Conservation (phyloP, 192 early-diverging fungal species). For the Linnemannia exigua region DNA sequence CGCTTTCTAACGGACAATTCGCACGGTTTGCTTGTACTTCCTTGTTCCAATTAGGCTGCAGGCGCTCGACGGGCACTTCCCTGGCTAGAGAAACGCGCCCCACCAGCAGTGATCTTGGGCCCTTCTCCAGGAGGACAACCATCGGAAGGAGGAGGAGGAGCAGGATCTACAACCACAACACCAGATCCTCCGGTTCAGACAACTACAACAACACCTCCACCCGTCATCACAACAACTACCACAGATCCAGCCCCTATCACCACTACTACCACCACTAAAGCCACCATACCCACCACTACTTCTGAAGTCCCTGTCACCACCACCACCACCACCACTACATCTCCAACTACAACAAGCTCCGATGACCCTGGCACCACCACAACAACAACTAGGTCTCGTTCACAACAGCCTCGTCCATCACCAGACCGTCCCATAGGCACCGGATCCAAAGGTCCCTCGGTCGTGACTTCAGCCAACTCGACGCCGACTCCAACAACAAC, state of each 20-base stretch:
- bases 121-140: background rate
- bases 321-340: background rate
- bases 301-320: background rate
- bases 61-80: background rate
- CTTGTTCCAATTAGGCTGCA: background rate
- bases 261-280: background rate
- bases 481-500: slow-evolving; percentile 20
- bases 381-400: background rate
- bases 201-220: background rate
- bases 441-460: slow-evolving; percentile 1
- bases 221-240: background rate
- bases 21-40: background rate
- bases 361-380: background rate
- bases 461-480: background rate
- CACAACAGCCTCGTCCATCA: background rate
- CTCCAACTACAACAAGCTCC: slow-evolving; percentile 2
- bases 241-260: background rate
- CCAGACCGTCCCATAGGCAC: background rate
- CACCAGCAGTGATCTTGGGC: background rate
- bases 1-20: too few relatives aligned
- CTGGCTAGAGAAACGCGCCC: slow-evolving; percentile 1
- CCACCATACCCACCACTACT: background rate
- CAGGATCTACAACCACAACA: background rate
- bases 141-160: background rate
- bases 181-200: background rate